phyloP scores from a whole-genome alignment of 768 basidiomycete species.

The Boletus vermiculosoides region DNA sequence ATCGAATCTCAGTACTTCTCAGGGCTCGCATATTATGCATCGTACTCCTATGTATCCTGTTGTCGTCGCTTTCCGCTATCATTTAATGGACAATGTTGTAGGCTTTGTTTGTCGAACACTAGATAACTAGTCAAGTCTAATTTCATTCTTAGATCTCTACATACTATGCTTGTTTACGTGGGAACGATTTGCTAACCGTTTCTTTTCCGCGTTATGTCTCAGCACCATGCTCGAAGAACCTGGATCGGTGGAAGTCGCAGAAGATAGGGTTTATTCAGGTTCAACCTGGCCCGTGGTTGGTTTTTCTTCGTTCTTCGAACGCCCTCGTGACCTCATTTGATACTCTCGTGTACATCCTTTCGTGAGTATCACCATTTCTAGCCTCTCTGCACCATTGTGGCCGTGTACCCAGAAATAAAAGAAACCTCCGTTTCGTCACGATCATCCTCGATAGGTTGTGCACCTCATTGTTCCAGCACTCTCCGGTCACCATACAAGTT shows the following conservation, averaged over 20 bases:
- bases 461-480: too few relatives aligned
- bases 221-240: too few relatives aligned
- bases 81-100: conserved; percentile 13
- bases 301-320: neutral
- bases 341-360: too few relatives aligned
- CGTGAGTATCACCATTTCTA: too few relatives aligned
- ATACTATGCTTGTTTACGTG: neutral
- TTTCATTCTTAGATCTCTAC: neutral
- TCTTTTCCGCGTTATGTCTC: neutral
- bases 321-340: too few relatives aligned
- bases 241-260: neutral
- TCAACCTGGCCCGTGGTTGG: neutral
- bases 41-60: conserved; percentile 10
- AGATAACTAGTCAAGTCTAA: neutral
- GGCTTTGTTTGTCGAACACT: neutral
- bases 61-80: conserved; percentile 3
- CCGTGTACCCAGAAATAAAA: too few relatives aligned
- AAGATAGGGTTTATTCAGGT: neutral
- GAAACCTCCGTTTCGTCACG: too few relatives aligned
- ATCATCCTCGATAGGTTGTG: too few relatives aligned
- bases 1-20: neutral
- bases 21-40: neutral
- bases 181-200: neutral
- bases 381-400: too few relatives aligned
- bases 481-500: too few relatives aligned